Evolutionary conservation across 2,329 filamentous ascomycete genomes (phyloP).

Genomic region (Colletotrichum orbiculare): DNA sequence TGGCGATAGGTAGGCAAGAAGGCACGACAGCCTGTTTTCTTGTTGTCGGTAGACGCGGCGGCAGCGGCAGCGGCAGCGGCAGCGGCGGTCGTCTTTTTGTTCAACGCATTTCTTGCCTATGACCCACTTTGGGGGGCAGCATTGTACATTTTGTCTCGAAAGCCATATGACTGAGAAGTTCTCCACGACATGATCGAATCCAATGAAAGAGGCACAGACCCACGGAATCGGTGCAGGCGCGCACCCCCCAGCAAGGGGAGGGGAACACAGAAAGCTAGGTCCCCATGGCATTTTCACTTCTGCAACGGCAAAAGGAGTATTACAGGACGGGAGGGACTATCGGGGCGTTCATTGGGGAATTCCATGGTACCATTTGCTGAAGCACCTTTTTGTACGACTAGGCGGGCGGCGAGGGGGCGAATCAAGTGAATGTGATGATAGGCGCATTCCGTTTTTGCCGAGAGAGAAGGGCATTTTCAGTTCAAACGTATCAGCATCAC

Average conservation of each 20-base stretch:
- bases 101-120: constrained; percentile 27
- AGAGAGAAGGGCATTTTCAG: constrained; percentile 19
- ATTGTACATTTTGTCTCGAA: constrained; percentile 36
- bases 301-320: constrained; percentile 31
- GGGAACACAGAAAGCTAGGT: constrained; percentile 24
- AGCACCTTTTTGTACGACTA: constrained; percentile 35
- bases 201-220: constrained; percentile 36
- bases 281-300: constrained; percentile 30
- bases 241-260: constrained; percentile 13
- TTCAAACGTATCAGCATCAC: constrained; percentile 23
- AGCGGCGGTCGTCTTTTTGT: constrained; percentile 27
- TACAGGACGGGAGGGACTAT: constrained; percentile 28
- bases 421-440: background rate
- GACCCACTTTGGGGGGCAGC: constrained; percentile 26
- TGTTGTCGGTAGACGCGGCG: constrained; percentile 17
- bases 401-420: constrained; percentile 4
- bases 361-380: constrained; percentile 29
- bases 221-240: constrained; percentile 31
- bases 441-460: constrained; percentile 14
- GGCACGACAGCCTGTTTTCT: constrained; percentile 21
- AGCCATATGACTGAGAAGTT: constrained; percentile 37
- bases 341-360: constrained; percentile 31
- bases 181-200: constrained; percentile 36
- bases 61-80: constrained; percentile 2
- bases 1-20: constrained; percentile 47